A percentile compares a stretch with the other conserved stretches of the same genome.
Evolutionary conservation across 805 yeast species (phyloP).

Genomic region (Kluyveromyces dobzhanskii): DNA sequence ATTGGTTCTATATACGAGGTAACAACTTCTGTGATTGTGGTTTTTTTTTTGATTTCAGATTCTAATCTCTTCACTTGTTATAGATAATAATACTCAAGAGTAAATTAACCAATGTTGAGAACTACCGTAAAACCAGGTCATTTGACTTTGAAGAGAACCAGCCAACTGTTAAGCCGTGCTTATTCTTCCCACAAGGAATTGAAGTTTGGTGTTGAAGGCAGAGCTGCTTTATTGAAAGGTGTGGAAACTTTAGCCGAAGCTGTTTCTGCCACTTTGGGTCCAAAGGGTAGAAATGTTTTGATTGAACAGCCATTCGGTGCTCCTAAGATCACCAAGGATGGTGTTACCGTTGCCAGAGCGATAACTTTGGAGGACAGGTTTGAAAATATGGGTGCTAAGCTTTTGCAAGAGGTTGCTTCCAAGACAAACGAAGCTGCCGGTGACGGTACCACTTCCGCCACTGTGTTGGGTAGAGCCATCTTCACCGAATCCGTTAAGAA

Average conservation of each 20-base stretch:
- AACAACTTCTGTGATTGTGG: too few relatives aligned
- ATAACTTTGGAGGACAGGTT: slow-evolving; percentile 79
- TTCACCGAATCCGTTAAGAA: slow-evolving; percentile 92
- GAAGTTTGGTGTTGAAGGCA: slow-evolving; percentile 94
- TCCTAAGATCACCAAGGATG: slow-evolving; percentile 98
- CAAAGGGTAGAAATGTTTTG: slow-evolving; percentile 94
- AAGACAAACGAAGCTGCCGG: slow-evolving; percentile 97
- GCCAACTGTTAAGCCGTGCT: slow-evolving; percentile 18
- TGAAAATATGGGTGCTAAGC: slow-evolving; percentile 93
- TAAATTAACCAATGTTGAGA: slow-evolving; percentile 2
- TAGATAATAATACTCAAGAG: background rate
- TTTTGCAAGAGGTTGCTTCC: slow-evolving; percentile 92
- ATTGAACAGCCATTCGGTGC: slow-evolving; percentile 95
- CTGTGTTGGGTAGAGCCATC: slow-evolving; percentile 91
- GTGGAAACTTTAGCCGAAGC: slow-evolving; percentile 94
- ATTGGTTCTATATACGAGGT: too few relatives aligned
- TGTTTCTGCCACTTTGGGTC: slow-evolving; percentile 93
- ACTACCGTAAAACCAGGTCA: slow-evolving; percentile 2
- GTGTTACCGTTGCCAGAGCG: slow-evolving; percentile 92
- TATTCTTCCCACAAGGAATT: slow-evolving; percentile 73
- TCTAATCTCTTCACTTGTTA: too few relatives aligned
- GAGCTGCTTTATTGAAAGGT: slow-evolving; percentile 89
- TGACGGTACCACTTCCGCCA: slow-evolving; percentile 97
- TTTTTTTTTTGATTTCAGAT: too few relatives aligned
- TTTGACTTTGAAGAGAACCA: background rate